Conservation (phyloP, 768 basidiomycete species). For the Lactifluus subvellereus region DNA sequence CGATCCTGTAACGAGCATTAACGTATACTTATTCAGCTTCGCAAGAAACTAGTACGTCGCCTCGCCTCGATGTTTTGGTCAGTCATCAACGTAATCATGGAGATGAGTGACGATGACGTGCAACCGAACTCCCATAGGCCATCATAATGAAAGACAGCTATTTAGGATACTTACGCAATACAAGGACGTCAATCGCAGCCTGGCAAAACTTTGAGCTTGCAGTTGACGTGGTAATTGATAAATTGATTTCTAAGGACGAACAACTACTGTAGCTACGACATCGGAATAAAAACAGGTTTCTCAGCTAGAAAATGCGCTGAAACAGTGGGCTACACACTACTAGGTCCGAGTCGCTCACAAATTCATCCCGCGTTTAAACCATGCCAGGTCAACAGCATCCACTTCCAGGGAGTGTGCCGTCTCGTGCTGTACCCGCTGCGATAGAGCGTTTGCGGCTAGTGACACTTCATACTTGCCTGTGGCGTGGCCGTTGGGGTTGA, state of each 20-base stretch:
- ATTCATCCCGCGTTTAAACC: slow-evolving; percentile 28
- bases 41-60: background rate
- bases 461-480: slow-evolving; percentile 31
- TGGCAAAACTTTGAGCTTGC: background rate
- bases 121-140: background rate
- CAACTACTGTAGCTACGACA: background rate
- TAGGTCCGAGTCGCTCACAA: background rate
- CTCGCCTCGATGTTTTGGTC: background rate
- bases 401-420: slow-evolving; percentile 24
- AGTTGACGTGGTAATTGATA: background rate
- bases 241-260: background rate
- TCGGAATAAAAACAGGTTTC: background rate
- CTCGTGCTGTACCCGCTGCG: slow-evolving; percentile 7
- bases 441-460: slow-evolving; percentile 31
- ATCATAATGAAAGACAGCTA: background rate
- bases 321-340: background rate
- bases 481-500: background rate
- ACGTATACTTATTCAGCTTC: slow-evolving; percentile 6
- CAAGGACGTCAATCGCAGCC: background rate
- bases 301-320: background rate
- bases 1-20: background rate
- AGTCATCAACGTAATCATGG: background rate
- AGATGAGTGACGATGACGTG: background rate
- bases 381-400: slow-evolving; percentile 32
- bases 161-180: background rate